Base-by-base conservation (phyloP, 2,329 filamentous ascomycete genomes). In the Arachnomyces sp. region DNA sequence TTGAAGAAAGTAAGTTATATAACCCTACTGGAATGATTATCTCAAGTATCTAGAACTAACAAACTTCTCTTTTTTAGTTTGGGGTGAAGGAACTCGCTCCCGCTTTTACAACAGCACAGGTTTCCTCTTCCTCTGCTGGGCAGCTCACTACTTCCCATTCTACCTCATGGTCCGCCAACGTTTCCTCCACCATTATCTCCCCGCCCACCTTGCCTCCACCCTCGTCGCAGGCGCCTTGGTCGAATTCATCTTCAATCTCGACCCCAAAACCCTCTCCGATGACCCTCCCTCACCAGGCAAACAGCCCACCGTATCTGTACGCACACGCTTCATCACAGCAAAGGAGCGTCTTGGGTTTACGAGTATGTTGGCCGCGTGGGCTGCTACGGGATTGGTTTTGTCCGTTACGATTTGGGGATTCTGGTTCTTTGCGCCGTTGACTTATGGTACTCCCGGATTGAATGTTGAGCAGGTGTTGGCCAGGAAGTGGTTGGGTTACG, bases 101-200 rank as follows among this genome's bases (percentile, higher is more conserved):
- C 88, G 89, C 48, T 76, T 98, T 36, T 98, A 98, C 70, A 96
- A 96, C 74, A 95, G 88, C 40, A 96, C 92, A 1, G 92, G 92
- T 16, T 98, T 98, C 77, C 93, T 98, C 73, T 96, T 95, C 79
- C 78, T 98, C 42, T 87, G 88, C 41, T 98, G 92, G 92, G 88
- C 86, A 11, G 90, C 88, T 2, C 92, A 98, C 63, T 98, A 95
- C 72, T 80, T 95, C 64, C 90, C 90, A 38, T 98, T 98, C 73
- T 98, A 81, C 70, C 79, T 95, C 48, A 98, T 98, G 90, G 90
- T 90, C 42, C 88, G 90, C 54, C 90, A 98, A 64, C 81, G 95
- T 49, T 98, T 98, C 80, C 67, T 98, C 52, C 92, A 98, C 65
- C 92, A 98, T 67, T 98, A 98, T 60, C 78, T 98, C 3, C 92